These are phyloP conservation scores for Ramichloridium luteum DNA, from an alignment of 2,329 filamentous ascomycete genomes.

Conservation along the genomic window DNA sequence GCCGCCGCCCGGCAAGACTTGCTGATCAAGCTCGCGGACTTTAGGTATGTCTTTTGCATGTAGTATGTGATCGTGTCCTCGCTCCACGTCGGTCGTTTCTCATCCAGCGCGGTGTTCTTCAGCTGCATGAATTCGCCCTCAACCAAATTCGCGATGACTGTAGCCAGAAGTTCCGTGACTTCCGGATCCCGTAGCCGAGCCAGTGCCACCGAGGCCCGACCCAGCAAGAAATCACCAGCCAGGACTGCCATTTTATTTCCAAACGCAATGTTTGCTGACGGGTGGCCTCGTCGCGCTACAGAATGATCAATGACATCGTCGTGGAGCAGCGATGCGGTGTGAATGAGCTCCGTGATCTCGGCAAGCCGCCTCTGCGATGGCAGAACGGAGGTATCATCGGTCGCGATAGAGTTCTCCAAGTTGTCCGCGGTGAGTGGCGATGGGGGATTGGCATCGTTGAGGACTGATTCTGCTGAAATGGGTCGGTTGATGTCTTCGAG, in stretches of 20 bases:
- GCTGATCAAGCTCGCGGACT: constrained; percentile 88
- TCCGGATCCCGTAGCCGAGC: constrained; percentile 84
- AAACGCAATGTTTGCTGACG: constrained; percentile 87
- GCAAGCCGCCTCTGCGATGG: constrained; percentile 87
- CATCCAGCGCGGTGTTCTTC: constrained; percentile 86
- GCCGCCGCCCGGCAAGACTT: constrained; percentile 90
- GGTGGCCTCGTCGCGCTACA: constrained; percentile 65
- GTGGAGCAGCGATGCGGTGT: constrained; percentile 90
- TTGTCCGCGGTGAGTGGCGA: constrained; percentile 41
- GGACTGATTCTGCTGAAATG: constrained; percentile 48
- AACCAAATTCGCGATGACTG: constrained; percentile 92
- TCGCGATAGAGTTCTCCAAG: constrained; percentile 30
- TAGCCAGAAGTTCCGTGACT: constrained; percentile 86
- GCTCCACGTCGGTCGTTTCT: constrained; percentile 70
- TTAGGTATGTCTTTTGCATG: constrained; percentile 94
- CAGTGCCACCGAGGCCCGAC: constrained; percentile 82
- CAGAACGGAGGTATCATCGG: constrained; percentile 56
- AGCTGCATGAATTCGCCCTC: constrained; percentile 99
- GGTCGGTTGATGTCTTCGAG: constrained; percentile 42
- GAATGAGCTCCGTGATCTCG: constrained; percentile 94
- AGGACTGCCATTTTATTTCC: constrained; percentile 99
- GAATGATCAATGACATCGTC: constrained; percentile 98
- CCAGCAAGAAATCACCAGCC: constrained; percentile 91
- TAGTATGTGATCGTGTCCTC: constrained; percentile 89
- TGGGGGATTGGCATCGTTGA: constrained; percentile 74